Percentiles rank a stretch among this genome's conserved stretches.
These are phyloP conservation scores for Cercospora zeae-maydis DNA, from an alignment of 2,329 filamentous ascomycete species.

Conservation along the genomic window DNA sequence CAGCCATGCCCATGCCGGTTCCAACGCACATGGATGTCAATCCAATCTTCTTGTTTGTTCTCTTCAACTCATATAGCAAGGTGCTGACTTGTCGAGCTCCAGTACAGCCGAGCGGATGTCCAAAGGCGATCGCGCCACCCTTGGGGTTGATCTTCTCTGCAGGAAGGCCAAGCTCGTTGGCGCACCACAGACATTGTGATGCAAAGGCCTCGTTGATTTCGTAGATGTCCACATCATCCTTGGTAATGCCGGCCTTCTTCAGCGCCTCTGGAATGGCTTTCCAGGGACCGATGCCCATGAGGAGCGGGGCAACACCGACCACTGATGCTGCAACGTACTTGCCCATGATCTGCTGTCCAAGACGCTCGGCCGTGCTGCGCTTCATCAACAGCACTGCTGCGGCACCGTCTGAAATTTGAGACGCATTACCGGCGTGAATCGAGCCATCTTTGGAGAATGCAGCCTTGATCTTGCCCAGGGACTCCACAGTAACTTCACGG, in stretches of 20 bases:
- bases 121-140: slow-evolving; percentile 89
- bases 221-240: slow-evolving; percentile 91
- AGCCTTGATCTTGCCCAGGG: slow-evolving; percentile 82
- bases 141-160: slow-evolving; percentile 92
- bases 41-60: slow-evolving; percentile 79
- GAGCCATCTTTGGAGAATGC: slow-evolving; percentile 88
- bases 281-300: slow-evolving; percentile 96
- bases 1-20: slow-evolving; percentile 97
- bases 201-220: slow-evolving; percentile 99
- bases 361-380: slow-evolving; percentile 80
- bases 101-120: slow-evolving; percentile 91
- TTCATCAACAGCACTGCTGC: slow-evolving; percentile 95
- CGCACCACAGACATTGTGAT: slow-evolving; percentile 89
- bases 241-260: slow-evolving; percentile 77
- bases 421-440: slow-evolving; percentile 95
- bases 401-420: slow-evolving; percentile 91
- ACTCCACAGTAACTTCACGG: slow-evolving; percentile 78
- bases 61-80: slow-evolving; percentile 80
- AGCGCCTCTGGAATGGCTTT: slow-evolving; percentile 92
- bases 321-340: slow-evolving; percentile 85
- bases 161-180: slow-evolving; percentile 79
- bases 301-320: slow-evolving; percentile 83
- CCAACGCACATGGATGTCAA: slow-evolving; percentile 96
- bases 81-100: slow-evolving; percentile 92
- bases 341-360: slow-evolving; percentile 84